A percentile compares a stretch with the other conserved stretches of the same genome.
phyloP scores from a whole-genome alignment of 2,329 filamentous ascomycete species.

The Venturiaceae sp. region DNA sequence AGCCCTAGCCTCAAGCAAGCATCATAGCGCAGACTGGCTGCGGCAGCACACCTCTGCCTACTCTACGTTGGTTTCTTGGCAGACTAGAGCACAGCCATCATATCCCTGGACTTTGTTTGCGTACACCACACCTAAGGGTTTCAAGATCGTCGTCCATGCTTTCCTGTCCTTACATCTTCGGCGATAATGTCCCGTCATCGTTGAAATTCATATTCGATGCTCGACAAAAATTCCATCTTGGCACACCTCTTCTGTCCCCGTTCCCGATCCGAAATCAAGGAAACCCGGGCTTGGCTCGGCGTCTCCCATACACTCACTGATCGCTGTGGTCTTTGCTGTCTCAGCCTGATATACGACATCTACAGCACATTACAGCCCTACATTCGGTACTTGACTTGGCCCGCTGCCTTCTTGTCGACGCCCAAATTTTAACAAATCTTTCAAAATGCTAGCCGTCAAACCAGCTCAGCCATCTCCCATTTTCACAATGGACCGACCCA shows the following conservation, averaged over 20 bases:
- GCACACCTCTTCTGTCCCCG: neutral
- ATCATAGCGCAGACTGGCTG: neutral
- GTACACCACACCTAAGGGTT: neutral
- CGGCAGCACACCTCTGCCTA: neutral
- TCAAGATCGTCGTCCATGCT: neutral
- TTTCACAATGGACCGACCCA: neutral
- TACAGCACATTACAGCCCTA: neutral
- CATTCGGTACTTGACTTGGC: neutral
- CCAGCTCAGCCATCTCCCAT: neutral
- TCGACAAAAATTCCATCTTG: constrained; percentile 1
- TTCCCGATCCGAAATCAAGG: constrained; percentile 2
- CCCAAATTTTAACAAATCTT: neutral
- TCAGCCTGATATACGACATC: neutral
- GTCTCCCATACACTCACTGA: neutral
- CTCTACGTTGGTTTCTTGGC: neutral
- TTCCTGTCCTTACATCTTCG: neutral
- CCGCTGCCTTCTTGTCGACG: neutral
- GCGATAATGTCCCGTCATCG: neutral
- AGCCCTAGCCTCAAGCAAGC: neutral
- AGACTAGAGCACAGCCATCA: neutral
- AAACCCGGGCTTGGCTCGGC: neutral
- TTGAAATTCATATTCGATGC: neutral
- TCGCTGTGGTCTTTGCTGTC: neutral
- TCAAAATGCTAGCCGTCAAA: constrained; percentile 2
- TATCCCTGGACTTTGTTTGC: neutral